Percentiles rank a stretch among this genome's conserved stretches.
phyloP scores from a whole-genome alignment of 352 stramenopile species.

The Globisporangium echinulatum region DNA sequence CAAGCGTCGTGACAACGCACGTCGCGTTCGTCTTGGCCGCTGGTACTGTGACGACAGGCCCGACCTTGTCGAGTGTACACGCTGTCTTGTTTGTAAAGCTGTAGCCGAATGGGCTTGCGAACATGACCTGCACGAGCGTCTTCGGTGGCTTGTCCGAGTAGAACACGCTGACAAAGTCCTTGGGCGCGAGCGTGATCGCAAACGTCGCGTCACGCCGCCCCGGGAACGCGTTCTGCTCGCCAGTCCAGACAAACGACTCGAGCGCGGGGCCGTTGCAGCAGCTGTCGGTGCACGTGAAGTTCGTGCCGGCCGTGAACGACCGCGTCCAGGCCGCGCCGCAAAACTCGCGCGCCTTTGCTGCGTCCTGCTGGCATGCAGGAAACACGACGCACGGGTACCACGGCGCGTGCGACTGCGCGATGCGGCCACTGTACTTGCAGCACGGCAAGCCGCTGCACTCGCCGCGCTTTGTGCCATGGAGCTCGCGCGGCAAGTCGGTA shows the following conservation, averaged over 20 bases:
- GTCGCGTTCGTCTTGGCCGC: conserved; percentile 20
- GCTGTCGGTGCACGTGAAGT: conserved; percentile 61
- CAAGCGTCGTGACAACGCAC: conserved; percentile 43
- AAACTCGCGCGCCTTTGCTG: conserved; percentile 47
- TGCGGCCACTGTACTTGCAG: conserved; percentile 55
- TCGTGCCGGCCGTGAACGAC: conserved; percentile 42
- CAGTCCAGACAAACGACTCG: conserved; percentile 70
- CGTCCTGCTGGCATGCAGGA: conserved; percentile 64
- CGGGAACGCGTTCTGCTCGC: conserved; percentile 42
- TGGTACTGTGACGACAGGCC: background rate
- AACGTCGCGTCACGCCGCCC: conserved; percentile 77
- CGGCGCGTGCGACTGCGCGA: conserved; percentile 58
- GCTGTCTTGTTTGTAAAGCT: conserved; percentile 40
- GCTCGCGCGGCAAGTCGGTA: conserved; percentile 25
- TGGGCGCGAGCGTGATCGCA: conserved; percentile 61
- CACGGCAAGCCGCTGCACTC: conserved; percentile 76
- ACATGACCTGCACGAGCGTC: conserved; percentile 66
- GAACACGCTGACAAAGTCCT: conserved; percentile 63
- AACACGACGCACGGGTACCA: conserved; percentile 84
- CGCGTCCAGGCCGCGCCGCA: conserved; percentile 44
- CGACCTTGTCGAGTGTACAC: conserved; percentile 34
- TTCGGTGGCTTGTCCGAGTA: conserved; percentile 28
- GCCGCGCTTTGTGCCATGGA: conserved; percentile 55
- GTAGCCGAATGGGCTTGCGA: conserved; percentile 62
- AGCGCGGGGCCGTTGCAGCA: conserved; percentile 66